phyloP scores from a whole-genome alignment of 2,329 filamentous ascomycete genomes.

The Kalaharituber pfeilii region DNA sequence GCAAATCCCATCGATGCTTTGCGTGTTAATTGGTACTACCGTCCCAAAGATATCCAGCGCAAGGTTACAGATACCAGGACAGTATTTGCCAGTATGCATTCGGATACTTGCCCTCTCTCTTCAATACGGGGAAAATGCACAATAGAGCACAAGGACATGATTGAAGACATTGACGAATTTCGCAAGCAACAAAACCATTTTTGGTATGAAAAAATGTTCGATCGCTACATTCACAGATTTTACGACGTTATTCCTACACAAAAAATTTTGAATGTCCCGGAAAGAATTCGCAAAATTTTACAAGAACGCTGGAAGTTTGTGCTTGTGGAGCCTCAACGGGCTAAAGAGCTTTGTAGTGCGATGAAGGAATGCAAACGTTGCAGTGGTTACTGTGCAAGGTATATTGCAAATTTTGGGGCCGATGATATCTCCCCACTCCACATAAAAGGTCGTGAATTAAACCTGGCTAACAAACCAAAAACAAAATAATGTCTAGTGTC shows the following conservation, averaged over 20 bases:
- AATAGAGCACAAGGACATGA: slow-evolving; percentile 76
- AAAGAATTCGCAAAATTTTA: slow-evolving; percentile 84
- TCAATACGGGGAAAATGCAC: slow-evolving; percentile 85
- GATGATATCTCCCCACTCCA: no score
- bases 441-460: not conserved
- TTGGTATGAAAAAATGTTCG: slow-evolving; percentile 95
- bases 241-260: slow-evolving; percentile 91
- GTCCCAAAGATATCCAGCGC: slow-evolving; percentile 85
- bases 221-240: slow-evolving; percentile 93
- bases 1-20: slow-evolving; percentile 64
- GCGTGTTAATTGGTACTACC: slow-evolving; percentile 96
- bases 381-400: slow-evolving; percentile 77
- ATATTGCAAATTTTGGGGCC: slow-evolving; percentile 23
- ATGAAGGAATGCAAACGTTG: slow-evolving; percentile 95
- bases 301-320: slow-evolving; percentile 96
- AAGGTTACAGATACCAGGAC: slow-evolving; percentile 79
- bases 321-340: slow-evolving; percentile 78
- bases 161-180: slow-evolving; percentile 64
- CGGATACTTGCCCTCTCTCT: slow-evolving; percentile 81
- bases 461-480: not conserved
- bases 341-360: slow-evolving; percentile 87
- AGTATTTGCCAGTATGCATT: slow-evolving; percentile 96
- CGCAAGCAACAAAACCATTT: slow-evolving; percentile 74
- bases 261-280: slow-evolving; percentile 88
- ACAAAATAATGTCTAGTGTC: slow-evolving; percentile 37